Percentiles rank a stretch among this genome's conserved stretches.
Evolutionary conservation across 225 moss, liverwort and hornwort genomes (phyloP).

Genomic region (Marchantia paleacea): DNA sequence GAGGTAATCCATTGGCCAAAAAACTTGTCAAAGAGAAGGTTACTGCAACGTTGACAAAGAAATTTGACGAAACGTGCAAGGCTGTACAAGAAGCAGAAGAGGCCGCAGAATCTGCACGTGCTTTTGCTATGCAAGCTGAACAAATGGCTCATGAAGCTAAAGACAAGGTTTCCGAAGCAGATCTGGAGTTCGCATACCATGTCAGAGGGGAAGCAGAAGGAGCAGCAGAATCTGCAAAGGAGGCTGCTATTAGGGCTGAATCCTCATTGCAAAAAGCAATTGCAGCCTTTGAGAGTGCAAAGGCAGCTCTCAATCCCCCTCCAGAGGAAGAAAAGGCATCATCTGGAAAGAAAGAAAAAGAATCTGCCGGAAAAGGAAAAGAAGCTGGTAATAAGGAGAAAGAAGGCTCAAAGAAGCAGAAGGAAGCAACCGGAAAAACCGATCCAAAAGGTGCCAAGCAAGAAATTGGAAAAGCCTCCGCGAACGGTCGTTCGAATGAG

Average conservation of each 20-base stretch:
- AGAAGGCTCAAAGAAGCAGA: slow-evolving; percentile 21
- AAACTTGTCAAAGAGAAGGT: slow-evolving; percentile 53
- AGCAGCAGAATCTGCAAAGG: slow-evolving; percentile 41
- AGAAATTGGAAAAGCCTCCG: slow-evolving; percentile 1
- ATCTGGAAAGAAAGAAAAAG: slow-evolving; percentile 32
- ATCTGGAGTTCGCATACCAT: slow-evolving; percentile 58
- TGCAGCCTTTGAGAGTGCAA: slow-evolving; percentile 44
- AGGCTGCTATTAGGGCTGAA: slow-evolving; percentile 36
- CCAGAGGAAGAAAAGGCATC: slow-evolving; percentile 24
- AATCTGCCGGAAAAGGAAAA: slow-evolving; percentile 32
- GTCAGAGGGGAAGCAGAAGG: slow-evolving; percentile 42
- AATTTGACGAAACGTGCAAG: slow-evolving; percentile 32
- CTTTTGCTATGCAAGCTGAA: slow-evolving; percentile 42
- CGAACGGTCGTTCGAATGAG: not conserved
- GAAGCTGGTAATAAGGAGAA: slow-evolving; percentile 16
- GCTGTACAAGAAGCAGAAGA: slow-evolving; percentile 41
- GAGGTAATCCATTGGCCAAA: slow-evolving; percentile 41
- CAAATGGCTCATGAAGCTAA: slow-evolving; percentile 41
- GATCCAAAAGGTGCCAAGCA: slow-evolving; percentile 16
- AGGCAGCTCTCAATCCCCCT: slow-evolving; percentile 37
- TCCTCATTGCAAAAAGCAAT: slow-evolving; percentile 44
- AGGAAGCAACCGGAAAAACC: slow-evolving; percentile 22
- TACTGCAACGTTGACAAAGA: slow-evolving; percentile 23
- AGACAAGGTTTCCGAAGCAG: slow-evolving; percentile 48
- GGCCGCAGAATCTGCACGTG: slow-evolving; percentile 35